Base-by-base conservation (phyloP, 345 rosid genomes). In the Salix viminalis region DNA sequence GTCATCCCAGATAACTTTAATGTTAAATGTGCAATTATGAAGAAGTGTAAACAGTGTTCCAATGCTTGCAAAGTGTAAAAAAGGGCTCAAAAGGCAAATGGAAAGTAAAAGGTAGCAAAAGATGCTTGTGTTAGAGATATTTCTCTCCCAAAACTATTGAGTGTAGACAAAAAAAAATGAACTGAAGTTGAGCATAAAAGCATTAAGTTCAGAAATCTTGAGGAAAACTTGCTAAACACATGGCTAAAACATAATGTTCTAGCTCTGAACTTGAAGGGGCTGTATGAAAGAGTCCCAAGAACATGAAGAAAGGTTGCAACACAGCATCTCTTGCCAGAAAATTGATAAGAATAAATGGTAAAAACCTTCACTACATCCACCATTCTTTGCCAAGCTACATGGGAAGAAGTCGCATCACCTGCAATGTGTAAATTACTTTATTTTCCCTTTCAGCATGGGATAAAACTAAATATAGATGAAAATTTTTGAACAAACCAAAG, bases 331-430 rank as follows among this genome's bases (percentile, higher is more conserved):
- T 48, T 42, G 19, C 68, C 21, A n/a, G 3, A 9, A 30, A 50
- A 21, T 71, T n/a, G 21, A 56, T 39, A 56, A 48, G 30, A 74
- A 74, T 65, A 79, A 62, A 18, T 14, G 67, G 46, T 19, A 54
- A 52, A 75, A 42, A 89, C 92, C 92, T 91, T 89, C 75, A 89
- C 89, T 52, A 75, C 80, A 80, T 89, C 93, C 76, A 86, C 92
- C 91, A 90, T 90, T 75, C 74, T 83, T 76, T 86, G 86, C 91
- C 91, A 89, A 74, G 86, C 84, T 62, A 66, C 71, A 66, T 73
- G 65, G 65, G 71, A 65, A 67, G 85, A 76, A 42, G 77, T 70
- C 4, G 37, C 23, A 72, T 67, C 50, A 37, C 79, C 94, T 90
- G 87, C 77, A 81, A 79, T 56, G 54, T 46, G 52, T 54, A 67